These are phyloP conservation scores for Chenopodium formosanum DNA, from an alignment of 148 eudicot species.

Conservation along the genomic window DNA sequence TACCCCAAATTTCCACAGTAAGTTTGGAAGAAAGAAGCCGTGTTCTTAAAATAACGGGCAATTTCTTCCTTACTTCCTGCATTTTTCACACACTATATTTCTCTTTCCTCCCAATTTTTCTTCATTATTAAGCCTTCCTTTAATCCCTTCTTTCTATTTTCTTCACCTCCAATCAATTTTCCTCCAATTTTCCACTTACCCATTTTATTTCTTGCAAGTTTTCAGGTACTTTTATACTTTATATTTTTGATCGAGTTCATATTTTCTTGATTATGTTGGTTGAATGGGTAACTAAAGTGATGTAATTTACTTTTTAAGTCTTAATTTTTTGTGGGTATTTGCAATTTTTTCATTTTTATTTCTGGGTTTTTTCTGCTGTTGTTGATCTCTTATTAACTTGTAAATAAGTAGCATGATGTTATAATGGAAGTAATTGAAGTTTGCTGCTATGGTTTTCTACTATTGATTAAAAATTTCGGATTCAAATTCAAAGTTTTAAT, in stretches of 20 bases:
- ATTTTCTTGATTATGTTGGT: neutral
- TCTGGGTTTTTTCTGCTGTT: neutral
- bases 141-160: neutral
- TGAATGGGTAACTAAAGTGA: neutral
- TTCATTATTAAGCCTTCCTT: neutral
- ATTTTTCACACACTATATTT: neutral
- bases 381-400: no score
- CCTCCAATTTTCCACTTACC: neutral
- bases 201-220: neutral
- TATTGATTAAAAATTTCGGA: neutral
- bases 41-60: slow-evolving; percentile 14
- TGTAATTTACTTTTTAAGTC: neutral
- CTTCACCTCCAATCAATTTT: neutral
- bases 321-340: neutral
- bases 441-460: neutral
- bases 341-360: neutral
- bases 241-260: neutral
- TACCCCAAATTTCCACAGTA: no score
- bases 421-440: neutral
- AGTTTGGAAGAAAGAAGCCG: neutral
- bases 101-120: neutral
- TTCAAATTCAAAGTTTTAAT: no score
- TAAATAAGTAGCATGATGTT: neutral
- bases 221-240: neutral
- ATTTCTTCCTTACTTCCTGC: slow-evolving; percentile 20